Evolutionary conservation across 176 grass and related monocot genomes (phyloP), one percentile per base, ranked within the genome.

Genomic region (Avena insularis): DNA sequence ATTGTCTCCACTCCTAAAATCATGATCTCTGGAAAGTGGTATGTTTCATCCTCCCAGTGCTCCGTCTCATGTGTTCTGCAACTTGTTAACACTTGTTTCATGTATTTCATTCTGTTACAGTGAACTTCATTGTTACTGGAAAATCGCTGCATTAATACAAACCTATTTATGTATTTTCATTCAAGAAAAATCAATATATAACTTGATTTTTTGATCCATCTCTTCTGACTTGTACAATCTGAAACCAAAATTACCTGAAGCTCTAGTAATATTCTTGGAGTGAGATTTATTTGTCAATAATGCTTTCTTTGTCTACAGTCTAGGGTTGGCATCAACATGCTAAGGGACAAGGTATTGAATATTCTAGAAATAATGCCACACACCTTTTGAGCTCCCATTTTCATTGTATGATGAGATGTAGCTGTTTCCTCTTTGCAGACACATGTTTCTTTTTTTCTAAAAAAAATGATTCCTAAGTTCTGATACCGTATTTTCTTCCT

Each of bases 361-460:
- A 80, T 56, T 56, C 67, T 84, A 69, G 15, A 84, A 75, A 80
- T 66, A 36, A 79, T 25, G 13, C 6, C 12, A 65, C 12, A 65
- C 35, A 15, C 13, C 19, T 73, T 80, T 63, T 72, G 55, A 68
- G 57, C 19, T 29, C 48, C 2, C 9, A 46, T 50, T 79, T 71
- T 73, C 21, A 56, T 79, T 87, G 74, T 55, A 60, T 58, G 77
- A 68, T 54, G 57, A 14, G 27, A 77, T 13, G 19, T 50, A 65
- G 31, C 59, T 82, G 50, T 72, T 88, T 64, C 55, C 16, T 85
- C 3, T 85, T 77, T 23, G 9, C 78, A 57, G 55, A 51, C 76
- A 75, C 25, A 19, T 53, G 5, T 9, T 66, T 75, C 21, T 21
- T 43, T 27, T 64, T 33, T 20, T 23, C 2, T 6, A 69, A 81